A percentile compares a stretch with the other conserved stretches of the same genome.
Conservation (phyloP, 78 protist genomes). For the Creolimax fragrantissima region DNA sequence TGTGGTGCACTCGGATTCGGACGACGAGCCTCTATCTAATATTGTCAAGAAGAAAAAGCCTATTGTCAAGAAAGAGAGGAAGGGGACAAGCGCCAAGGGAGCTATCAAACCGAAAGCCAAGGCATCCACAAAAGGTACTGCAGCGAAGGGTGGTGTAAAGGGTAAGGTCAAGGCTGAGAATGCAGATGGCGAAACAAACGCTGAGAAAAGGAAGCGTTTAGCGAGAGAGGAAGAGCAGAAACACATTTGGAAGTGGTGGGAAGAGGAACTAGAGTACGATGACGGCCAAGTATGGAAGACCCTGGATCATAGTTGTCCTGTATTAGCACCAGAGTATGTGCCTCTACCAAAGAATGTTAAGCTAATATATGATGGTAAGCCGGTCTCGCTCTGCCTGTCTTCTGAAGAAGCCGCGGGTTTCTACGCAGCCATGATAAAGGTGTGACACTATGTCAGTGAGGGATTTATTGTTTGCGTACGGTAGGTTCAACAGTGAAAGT, state of each 20-base stretch:
- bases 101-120: not conserved
- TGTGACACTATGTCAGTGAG: not conserved
- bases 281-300: conserved; percentile 41
- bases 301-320: conserved; percentile 74
- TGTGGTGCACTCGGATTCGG: not conserved
- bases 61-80: not conserved
- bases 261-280: not conserved
- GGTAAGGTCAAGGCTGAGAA: not conserved
- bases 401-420: conserved; percentile 86
- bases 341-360: conserved; percentile 59
- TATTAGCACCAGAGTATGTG: conserved; percentile 81
- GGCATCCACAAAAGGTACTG: too few species aligned
- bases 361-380: conserved; percentile 58
- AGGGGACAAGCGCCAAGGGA: too few species aligned
- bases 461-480: too few species aligned
- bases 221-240: not conserved
- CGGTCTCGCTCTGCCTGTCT: conserved; percentile 22
- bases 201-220: not conserved
- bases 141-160: not conserved
- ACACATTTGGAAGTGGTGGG: not conserved
- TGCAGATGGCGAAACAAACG: not conserved
- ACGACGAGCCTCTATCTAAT: not conserved
- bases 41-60: not conserved
- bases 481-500: too few species aligned
- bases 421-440: conserved; percentile 67